Base-by-base conservation (phyloP, 2,329 filamentous ascomycete species). In the Stagonosporopsis chrysanthemi region DNA sequence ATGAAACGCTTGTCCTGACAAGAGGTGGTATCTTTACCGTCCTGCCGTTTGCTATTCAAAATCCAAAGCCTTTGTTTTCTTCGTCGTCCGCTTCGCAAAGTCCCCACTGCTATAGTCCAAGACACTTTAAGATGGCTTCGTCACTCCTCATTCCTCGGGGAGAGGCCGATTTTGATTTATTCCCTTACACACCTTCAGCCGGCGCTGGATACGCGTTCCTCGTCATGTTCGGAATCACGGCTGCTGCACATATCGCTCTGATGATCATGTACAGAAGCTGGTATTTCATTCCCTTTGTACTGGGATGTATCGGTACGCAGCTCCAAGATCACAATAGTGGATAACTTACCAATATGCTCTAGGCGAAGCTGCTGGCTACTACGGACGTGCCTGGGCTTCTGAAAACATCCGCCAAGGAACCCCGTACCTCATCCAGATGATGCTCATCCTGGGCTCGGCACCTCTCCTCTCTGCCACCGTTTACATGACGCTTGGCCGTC, bases 261-360 rank as follows among this genome's bases (percentile, higher is more conserved):
- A 43, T 64, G n/a, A 43, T 60, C 5, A 42, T 50, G 4, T 54
- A 57, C 2, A 54, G 57, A 33, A 54, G 52, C 23, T 84, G 80
- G 79, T 85, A 81, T 64, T 81, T 83, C 61, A 77, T 82, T 3
- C 80, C 83, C 0, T 81, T 85, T 47, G 55, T 82, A 4, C 66
- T 84, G n/a, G 82, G 82, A n/a, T 80, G 80, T 23, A 49, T 79
- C n/a, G 83, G 82, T 84, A 74, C 54, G 73, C 19, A 19, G 19
- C 19, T 19, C 23, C 2, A 19, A 6, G 19, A n/a, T 19, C 2
- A 12, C 1, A 1, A 22, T 15, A 8, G 14, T 19, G 6, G n/a
- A 49, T 46, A 15, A 36, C 5, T 17, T 7, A 19, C 39, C 39
- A n/a, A 17, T 15, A 2, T 38, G 31, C 24, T 17, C 19, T 17